Evolutionary conservation across 1,284 basidiomycete genomes (phyloP).

Genomic region (Thecaphora frezii): DNA sequence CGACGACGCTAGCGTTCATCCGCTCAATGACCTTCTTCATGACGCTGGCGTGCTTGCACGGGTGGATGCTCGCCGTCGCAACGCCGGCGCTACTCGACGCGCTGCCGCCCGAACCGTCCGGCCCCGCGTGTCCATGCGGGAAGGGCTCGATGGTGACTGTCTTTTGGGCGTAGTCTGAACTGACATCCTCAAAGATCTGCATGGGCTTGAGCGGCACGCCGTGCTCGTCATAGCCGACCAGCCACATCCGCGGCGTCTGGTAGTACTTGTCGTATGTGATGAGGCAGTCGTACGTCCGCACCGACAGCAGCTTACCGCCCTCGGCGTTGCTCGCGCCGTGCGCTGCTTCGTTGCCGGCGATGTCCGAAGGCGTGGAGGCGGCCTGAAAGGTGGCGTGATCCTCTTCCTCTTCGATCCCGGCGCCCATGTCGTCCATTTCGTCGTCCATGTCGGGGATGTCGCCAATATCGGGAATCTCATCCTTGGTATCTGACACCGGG

Average conservation of each 20-base stretch:
- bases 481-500: conserved; percentile 5
- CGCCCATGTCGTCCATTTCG: conserved; percentile 43
- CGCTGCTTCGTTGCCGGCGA: conserved; percentile 56
- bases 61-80: conserved; percentile 74
- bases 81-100: conserved; percentile 15
- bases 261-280: conserved; percentile 91
- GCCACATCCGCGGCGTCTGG: conserved; percentile 56
- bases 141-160: conserved; percentile 98
- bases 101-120: conserved; percentile 7
- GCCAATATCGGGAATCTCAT: conserved; percentile 39
- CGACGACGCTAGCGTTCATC: conserved; percentile 72
- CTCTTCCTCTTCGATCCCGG: conserved; percentile 47
- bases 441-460: conserved; percentile 54
- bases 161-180: conserved; percentile 95
- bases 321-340: conserved; percentile 62
- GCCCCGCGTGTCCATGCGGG: conserved; percentile 77
- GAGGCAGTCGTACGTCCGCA: conserved; percentile 98
- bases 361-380: conserved; percentile 4
- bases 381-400: conserved; percentile 45
- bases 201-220: conserved; percentile 64
- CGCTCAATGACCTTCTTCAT: conserved; percentile 99
- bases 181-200: conserved; percentile 96
- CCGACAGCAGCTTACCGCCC: conserved; percentile 76
- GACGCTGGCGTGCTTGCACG: conserved; percentile 96
- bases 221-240: conserved; percentile 56